Evolutionary conservation across 176 grass and related monocot genomes (phyloP), one percentile per base, ranked within the genome.

Genomic region (Oryza coarctata): DNA sequence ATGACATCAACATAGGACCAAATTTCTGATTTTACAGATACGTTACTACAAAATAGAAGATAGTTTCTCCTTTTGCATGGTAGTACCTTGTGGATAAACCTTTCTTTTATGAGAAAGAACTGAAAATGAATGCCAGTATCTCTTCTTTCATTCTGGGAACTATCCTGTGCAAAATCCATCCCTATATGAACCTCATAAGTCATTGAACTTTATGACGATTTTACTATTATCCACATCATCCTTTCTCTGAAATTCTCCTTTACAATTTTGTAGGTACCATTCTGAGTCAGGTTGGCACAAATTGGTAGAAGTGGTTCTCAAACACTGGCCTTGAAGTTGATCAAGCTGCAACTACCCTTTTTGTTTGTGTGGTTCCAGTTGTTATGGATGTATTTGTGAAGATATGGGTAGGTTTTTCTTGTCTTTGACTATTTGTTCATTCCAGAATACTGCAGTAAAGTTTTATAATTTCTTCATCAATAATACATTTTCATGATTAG

Each of bases 281-380:
- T 97, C 94, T 17, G 88, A 91, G 64, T 78, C 86, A 70, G 92
- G 92, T 45, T 98, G 95, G 95, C 90, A 94, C 49, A 81, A 81
- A 65, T 77, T 93, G 69, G 74, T 87, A 80, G 86, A 98, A 72
- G 82, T 91, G 33, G 71, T 98, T 87, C 82, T 98, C 38, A 92
- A 94, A 38, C 92, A 91, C 58, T 98, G 92, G 92, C 28, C 67
- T 98, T 86, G 95, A 98, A 90, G 70, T 80, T 17, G 82, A 98
- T 83, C 55, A 91, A 91, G 92, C 92, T 65, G 88, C 82, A 67
- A 77, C 93, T 77, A 93, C 88, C 79, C 89, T 98, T 71, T 94
- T 98, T 60, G 80, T 98, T 78, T 86, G 90, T 89, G 79, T 88
- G 71, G 71, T 98, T 77, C 92, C 95, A 64, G 88, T 94, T 57